phyloP scores from a whole-genome alignment of 257 asterid species.

The Primulina eburnea region DNA sequence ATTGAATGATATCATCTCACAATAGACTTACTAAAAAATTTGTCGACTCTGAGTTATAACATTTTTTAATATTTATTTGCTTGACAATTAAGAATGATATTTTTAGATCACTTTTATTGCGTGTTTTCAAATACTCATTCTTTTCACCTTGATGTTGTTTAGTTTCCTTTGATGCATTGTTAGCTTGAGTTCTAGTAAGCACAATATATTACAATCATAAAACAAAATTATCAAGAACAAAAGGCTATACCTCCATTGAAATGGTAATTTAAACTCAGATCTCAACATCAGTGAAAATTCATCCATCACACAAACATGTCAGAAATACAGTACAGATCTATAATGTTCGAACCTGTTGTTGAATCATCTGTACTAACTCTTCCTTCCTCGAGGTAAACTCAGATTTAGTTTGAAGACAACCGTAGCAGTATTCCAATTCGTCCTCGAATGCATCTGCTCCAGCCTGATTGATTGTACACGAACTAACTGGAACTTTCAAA shows the following conservation, averaged over 20 bases:
- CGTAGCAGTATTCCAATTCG: neutral
- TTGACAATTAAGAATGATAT: too few relatives aligned
- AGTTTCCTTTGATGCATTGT: too few relatives aligned
- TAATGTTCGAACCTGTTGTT: slow-evolving; percentile 18
- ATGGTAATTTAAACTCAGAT: neutral
- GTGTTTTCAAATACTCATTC: too few relatives aligned
- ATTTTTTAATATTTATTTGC: too few relatives aligned
- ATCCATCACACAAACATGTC: neutral
- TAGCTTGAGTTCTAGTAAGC: too few relatives aligned
- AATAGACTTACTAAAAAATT: too few relatives aligned
- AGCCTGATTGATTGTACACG: slow-evolving; percentile 28
- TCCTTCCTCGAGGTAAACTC: neutral
- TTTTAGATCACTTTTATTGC: too few relatives aligned
- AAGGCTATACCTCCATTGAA: neutral
- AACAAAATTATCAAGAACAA: neutral
- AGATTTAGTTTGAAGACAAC: neutral
- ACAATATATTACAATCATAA: neutral
- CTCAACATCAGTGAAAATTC: neutral
- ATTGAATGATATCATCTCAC: too few relatives aligned
- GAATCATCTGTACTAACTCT: slow-evolving; percentile 30
- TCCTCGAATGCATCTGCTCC: slow-evolving; percentile 8
- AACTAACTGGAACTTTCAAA: slow-evolving; percentile 10
- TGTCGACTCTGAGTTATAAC: too few relatives aligned
- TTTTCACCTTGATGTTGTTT: too few relatives aligned
- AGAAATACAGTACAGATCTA: neutral